Percentiles rank a stretch among this genome's conserved stretches.
Evolutionary conservation across 2,329 filamentous ascomycete species (phyloP).

Genomic region (Penicillium sp.): DNA sequence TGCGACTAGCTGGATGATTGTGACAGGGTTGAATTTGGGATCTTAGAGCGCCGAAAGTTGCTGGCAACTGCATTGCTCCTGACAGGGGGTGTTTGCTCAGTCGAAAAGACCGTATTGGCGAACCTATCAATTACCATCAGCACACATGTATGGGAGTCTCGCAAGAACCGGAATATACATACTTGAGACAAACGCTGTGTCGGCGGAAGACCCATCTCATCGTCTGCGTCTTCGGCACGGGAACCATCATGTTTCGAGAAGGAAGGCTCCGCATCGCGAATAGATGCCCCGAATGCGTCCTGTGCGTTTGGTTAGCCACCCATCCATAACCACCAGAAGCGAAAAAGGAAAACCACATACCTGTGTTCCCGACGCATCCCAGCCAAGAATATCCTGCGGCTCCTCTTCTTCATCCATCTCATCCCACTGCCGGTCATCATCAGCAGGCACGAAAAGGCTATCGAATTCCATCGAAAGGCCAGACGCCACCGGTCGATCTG

Average conservation of each 20-base stretch:
- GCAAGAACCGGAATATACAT: conserved; percentile 9
- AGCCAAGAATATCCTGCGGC: conserved; percentile 59
- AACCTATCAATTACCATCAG: conserved; percentile 28
- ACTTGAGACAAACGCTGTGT: conserved; percentile 51
- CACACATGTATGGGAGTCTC: not conserved
- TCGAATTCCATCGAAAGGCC: conserved; percentile 45
- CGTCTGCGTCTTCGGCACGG: conserved; percentile 15
- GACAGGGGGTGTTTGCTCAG: conserved; percentile 18
- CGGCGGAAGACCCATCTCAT: conserved; percentile 43
- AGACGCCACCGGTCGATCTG: conserved; percentile 27
- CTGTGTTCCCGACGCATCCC: conserved; percentile 55
- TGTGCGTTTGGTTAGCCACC: not conserved
- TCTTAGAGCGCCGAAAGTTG: not conserved
- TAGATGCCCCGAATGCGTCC: conserved; percentile 29
- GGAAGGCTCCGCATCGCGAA: conserved; percentile 35
- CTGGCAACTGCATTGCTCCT: not conserved
- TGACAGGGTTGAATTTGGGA: conserved; percentile 17
- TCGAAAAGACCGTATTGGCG: conserved; percentile 44
- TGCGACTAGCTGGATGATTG: conserved; percentile 76
- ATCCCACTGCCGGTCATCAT: conserved; percentile 61
- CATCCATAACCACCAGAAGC: too few species aligned
- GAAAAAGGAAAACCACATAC: not conserved
- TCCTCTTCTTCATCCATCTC: conserved; percentile 54
- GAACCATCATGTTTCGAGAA: conserved; percentile 15
- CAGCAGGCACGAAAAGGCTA: conserved; percentile 60